phyloP scores from a whole-genome alignment of 495 filamentous ascomycete genomes.

The Aspergillus olivimuriae region DNA sequence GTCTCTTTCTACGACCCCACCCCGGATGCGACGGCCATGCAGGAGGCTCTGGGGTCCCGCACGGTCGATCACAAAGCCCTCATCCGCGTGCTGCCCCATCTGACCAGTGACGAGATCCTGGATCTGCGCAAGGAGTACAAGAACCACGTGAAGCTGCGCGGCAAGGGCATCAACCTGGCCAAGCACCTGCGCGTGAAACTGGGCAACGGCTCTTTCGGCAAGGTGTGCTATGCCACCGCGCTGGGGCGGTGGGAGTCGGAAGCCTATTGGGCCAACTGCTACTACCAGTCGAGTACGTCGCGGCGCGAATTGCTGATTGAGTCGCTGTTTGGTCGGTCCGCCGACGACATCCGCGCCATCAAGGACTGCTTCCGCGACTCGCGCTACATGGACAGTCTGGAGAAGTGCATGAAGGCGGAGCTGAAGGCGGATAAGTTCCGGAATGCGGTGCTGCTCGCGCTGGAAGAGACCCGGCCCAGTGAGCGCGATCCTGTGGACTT shows the following conservation, averaged over 20 bases:
- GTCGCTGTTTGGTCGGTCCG: slow-evolving; percentile 79
- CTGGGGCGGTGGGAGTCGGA: slow-evolving; percentile 90
- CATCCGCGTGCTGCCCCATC: slow-evolving; percentile 74
- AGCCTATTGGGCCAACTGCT: slow-evolving; percentile 97
- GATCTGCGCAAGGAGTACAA: slow-evolving; percentile 86
- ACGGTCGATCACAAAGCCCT: slow-evolving; percentile 62
- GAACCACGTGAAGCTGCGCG: slow-evolving; percentile 70
- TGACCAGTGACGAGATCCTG: slow-evolving; percentile 81
- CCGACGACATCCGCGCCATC: slow-evolving; percentile 80
- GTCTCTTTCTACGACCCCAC: slow-evolving; percentile 69
- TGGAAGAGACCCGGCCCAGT: slow-evolving; percentile 78
- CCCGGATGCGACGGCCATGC: slow-evolving; percentile 68
- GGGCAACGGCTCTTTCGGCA: slow-evolving; percentile 71
- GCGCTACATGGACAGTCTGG: slow-evolving; percentile 77
- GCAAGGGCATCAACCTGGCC: slow-evolving; percentile 85
- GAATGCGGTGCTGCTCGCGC: slow-evolving; percentile 73
- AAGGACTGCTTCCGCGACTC: slow-evolving; percentile 91
- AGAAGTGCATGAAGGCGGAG: slow-evolving; percentile 82
- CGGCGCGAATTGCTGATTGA: slow-evolving; percentile 88
- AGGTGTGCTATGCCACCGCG: slow-evolving; percentile 83
- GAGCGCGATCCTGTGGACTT: slow-evolving; percentile 55
- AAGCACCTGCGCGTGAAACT: slow-evolving; percentile 84
- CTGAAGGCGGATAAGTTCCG: slow-evolving; percentile 94
- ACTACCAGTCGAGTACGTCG: slow-evolving; percentile 86
- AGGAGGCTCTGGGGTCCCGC: slow-evolving; percentile 63